A percentile compares a stretch with the other conserved stretches of the same genome.
These are phyloP conservation scores for Chalaropsis ovoidea DNA, from an alignment of 2,329 filamentous ascomycete species.

Conservation along the genomic window DNA sequence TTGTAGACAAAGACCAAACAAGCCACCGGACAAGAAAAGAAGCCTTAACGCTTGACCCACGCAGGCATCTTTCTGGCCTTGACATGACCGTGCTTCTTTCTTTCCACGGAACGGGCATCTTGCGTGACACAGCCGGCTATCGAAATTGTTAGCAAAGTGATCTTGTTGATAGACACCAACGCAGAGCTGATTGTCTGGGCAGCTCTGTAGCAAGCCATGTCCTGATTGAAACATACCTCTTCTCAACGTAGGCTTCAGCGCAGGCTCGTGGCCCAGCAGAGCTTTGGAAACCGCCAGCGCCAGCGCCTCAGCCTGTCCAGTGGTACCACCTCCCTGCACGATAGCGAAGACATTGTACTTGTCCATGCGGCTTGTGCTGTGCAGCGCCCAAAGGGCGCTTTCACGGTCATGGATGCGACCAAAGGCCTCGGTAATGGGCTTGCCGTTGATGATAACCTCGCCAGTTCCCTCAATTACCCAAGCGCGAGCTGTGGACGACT, in stretches of 20 bases:
- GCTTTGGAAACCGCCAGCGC: conserved; percentile 84
- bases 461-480: conserved; percentile 89
- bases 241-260: conserved; percentile 74
- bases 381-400: conserved; percentile 84
- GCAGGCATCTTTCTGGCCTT: conserved; percentile 97
- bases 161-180: conserved; percentile 21
- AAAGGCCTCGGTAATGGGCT: conserved; percentile 71
- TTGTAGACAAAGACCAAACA: background rate
- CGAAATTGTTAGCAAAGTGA: conserved; percentile 36
- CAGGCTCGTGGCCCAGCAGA: conserved; percentile 81
- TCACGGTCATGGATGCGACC: conserved; percentile 85
- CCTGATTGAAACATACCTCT: conserved; percentile 56
- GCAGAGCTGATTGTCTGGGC: conserved; percentile 7
- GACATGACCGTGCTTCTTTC: conserved; percentile 92
- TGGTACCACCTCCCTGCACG: conserved; percentile 77
- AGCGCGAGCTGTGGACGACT: conserved; percentile 74
- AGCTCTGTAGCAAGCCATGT: conserved; percentile 8
- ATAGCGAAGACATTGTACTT: conserved; percentile 95
- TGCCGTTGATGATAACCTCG: conserved; percentile 82
- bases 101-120: conserved; percentile 84
- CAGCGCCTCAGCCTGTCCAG: conserved; percentile 89
- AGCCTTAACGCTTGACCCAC: conserved; percentile 74
- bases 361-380: conserved; percentile 70
- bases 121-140: conserved; percentile 86
- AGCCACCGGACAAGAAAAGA: background rate